Evolutionary conservation across 208 protist species (phyloP), one percentile per base, ranked within the genome.

Genomic region (Porcisia hertigi): DNA sequence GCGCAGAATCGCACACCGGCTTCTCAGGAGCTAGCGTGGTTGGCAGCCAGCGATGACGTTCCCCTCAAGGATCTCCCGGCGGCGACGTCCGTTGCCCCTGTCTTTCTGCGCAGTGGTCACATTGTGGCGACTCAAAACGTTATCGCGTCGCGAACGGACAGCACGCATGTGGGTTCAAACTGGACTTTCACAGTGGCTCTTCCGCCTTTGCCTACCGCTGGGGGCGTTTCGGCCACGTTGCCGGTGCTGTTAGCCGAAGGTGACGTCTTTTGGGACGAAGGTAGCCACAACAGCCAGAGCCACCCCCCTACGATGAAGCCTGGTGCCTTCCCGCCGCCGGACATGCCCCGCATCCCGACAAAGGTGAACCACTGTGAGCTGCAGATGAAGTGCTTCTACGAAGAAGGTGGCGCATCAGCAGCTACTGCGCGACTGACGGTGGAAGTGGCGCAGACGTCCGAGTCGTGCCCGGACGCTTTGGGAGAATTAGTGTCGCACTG

Each of bases 221-320:
- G 8, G 25, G 20, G 47, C 18, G 54, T 2, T 25, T 43, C 16
- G 3, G 2, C 76, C 70, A 1, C 23, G 14, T 64, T 41, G 52
- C 65, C 47, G 14, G 39, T 81, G 5, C 45, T 83, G 25, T 77
- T 92, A 9, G 88, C 88, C 11, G 69, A 71, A 41, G 88, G 88
- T 47, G 69, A 82, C 16, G 69, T 90, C 11, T 84, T 83, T 76
- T 84, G 85, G 80, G 88, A 92, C 39, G 88, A 90, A 53, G 88
- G 88, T 2, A 85, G 77, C 69, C 73, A 77, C 59, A 85, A 87
- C 80, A 77, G 65, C 49, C 79, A 84, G 59, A 59, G 76, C n/a
- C 57, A 63, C 5, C 73, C 82, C 8, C 80, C 79, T 1, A 47
- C 71, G 2, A 36, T 64, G 14, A 59, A 47, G 57, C 63, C 58